Evolutionary conservation across 805 yeast genomes (phyloP).

Genomic region (Teunomyces gatunensis): DNA sequence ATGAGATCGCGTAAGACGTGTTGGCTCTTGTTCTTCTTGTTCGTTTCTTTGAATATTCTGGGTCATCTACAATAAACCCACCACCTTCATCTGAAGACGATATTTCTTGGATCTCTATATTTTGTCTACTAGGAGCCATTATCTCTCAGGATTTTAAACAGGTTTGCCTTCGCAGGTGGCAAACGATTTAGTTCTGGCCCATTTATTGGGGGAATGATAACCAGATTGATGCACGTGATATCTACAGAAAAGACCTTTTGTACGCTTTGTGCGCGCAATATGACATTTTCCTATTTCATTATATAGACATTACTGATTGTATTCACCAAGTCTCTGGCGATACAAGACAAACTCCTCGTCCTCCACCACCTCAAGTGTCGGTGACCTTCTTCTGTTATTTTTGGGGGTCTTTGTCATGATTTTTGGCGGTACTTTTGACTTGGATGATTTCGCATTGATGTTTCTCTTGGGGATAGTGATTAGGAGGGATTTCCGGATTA

Average conservation of each 20-base stretch:
- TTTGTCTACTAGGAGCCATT: not conserved
- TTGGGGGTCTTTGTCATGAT: not conserved
- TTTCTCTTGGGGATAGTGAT: constrained; percentile 3
- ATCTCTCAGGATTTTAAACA: not conserved
- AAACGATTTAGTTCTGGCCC: not conserved
- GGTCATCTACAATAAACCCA: constrained; percentile 43
- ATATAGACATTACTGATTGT: not conserved
- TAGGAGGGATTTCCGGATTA: not conserved
- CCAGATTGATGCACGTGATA: not conserved
- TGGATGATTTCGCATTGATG: not conserved
- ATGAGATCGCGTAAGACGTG: constrained; percentile 24
- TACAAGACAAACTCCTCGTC: constrained; percentile 28
- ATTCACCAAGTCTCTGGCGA: constrained; percentile 16
- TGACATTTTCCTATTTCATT: constrained; percentile 1
- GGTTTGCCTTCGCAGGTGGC: not conserved
- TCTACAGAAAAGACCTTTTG: not conserved
- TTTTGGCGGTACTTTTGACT: not conserved
- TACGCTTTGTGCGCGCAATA: not conserved
- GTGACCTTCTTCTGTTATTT: constrained; percentile 8
- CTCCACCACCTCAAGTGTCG: constrained; percentile 27
- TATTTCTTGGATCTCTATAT: not conserved
- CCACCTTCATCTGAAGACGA: constrained; percentile 21
- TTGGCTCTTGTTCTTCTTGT: constrained; percentile 10
- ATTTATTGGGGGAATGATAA: too few relatives aligned
- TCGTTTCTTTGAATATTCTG: constrained; percentile 20